These are phyloP conservation scores for Aspergillus indologenus DNA, from an alignment of 495 filamentous ascomycete species.

Conservation along the genomic window DNA sequence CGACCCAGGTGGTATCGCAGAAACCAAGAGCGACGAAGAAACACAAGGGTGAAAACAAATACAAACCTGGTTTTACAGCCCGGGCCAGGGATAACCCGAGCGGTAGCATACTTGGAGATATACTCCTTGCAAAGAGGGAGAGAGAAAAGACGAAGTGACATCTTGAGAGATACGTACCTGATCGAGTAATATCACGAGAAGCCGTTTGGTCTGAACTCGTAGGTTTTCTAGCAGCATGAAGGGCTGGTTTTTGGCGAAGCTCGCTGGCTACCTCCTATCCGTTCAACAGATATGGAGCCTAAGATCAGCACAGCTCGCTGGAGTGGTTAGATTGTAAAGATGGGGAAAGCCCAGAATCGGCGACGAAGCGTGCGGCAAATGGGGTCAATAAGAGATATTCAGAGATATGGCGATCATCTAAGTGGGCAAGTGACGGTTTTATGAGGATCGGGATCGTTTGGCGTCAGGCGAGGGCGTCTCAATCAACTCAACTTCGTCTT, in stretches of 20 bases:
- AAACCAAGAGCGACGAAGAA: slow-evolving; percentile 3
- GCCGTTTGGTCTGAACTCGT: background rate
- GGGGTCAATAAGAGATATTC: background rate
- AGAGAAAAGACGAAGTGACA: slow-evolving; percentile 1
- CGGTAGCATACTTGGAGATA: slow-evolving; percentile 11
- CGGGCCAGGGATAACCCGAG: background rate
- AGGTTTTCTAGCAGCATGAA: background rate
- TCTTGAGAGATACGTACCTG: slow-evolving; percentile 22
- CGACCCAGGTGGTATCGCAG: slow-evolving; percentile 16
- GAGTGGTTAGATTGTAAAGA: slow-evolving; percentile 12
- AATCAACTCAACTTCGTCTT: slow-evolving; percentile 31
- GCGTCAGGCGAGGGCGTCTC: slow-evolving; percentile 26
- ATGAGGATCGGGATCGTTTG: slow-evolving; percentile 34
- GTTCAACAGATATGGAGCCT: background rate
- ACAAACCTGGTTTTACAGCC: slow-evolving; percentile 24
- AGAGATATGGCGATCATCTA: background rate
- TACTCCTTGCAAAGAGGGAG: slow-evolving; percentile 2
- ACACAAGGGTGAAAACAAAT: slow-evolving; percentile 7
- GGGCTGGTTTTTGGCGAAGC: background rate
- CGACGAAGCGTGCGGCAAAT: background rate
- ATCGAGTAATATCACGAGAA: background rate
- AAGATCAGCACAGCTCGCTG: slow-evolving; percentile 12
- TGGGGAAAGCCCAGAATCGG: background rate
- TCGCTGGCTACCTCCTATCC: background rate
- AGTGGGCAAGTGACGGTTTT: slow-evolving; percentile 9